A percentile compares a stretch with the other conserved stretches of the same genome.
These are phyloP conservation scores for Eucalyptus marginata DNA, from an alignment of 345 rosid genomes.

Conservation along the genomic window DNA sequence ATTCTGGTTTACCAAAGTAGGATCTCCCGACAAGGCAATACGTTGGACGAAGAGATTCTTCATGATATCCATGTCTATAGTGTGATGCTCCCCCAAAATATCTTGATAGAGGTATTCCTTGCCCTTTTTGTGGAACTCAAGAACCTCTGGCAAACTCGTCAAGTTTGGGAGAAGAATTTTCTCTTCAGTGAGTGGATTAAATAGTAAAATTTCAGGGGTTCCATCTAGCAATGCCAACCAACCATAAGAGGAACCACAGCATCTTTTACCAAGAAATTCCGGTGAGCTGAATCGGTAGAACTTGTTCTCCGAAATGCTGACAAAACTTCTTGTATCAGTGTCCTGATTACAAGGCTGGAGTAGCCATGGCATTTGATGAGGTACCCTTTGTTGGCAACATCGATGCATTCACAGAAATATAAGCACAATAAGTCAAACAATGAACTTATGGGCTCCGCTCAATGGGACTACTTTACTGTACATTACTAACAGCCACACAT, in stretches of 20 bases:
- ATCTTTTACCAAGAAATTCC: neutral
- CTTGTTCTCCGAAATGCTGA: neutral
- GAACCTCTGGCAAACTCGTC: neutral
- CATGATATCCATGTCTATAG: neutral
- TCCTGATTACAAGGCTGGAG: neutral
- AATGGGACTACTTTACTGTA: neutral
- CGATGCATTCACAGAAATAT: neutral
- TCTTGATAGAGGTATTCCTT: neutral
- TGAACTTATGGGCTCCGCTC: neutral
- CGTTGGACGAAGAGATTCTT: neutral
- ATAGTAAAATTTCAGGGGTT: neutral
- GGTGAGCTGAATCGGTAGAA: neutral
- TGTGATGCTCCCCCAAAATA: neutral
- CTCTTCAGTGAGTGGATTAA: neutral
- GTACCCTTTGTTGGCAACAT: neutral
- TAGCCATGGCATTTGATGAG: neutral
- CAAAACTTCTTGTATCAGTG: neutral
- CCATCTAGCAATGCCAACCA: neutral
- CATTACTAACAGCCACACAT: neutral
- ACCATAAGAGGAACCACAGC: neutral
- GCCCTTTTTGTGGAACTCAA: neutral
- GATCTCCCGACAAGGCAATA: neutral
- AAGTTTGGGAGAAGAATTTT: neutral
- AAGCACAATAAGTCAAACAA: neutral
- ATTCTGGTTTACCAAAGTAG: neutral